phyloP scores from a whole-genome alignment of 148 eudicot genomes.

The Rhododendron simsii region DNA sequence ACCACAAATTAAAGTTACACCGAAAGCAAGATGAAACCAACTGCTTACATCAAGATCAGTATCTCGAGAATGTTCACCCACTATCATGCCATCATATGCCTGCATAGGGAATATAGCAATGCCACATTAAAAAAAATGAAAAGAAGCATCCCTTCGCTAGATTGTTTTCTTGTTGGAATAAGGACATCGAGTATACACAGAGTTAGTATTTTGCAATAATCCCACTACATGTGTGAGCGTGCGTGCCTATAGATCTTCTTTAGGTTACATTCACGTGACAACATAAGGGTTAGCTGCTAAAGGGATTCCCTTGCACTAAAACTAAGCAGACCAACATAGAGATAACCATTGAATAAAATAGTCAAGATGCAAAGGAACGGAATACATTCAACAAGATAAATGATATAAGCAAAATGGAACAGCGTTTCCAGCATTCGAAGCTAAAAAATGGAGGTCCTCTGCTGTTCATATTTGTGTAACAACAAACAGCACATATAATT shows the following conservation, averaged over 20 bases:
- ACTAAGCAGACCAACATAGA: not conserved
- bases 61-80: slow-evolving; percentile 96
- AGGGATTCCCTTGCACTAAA: not conserved
- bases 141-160: not conserved
- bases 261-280: not conserved
- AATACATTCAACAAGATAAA: not conserved
- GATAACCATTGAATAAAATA: not conserved
- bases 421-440: not conserved
- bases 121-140: not conserved
- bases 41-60: slow-evolving; percentile 93
- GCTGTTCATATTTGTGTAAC: not conserved
- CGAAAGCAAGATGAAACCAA: not conserved
- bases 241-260: not conserved
- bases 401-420: not conserved
- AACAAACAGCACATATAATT: not conserved
- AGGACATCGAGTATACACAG: not conserved
- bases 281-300: not conserved
- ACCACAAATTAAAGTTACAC: not conserved
- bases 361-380: not conserved
- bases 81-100: slow-evolving; percentile 98
- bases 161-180: not conserved
- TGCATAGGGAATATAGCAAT: slow-evolving; percentile 26
- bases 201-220: not conserved
- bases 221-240: not conserved
- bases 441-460: not conserved